Evolutionary conservation across 2,329 filamentous ascomycete species (phyloP).

Genomic region (Epichloe brachyelytri): DNA sequence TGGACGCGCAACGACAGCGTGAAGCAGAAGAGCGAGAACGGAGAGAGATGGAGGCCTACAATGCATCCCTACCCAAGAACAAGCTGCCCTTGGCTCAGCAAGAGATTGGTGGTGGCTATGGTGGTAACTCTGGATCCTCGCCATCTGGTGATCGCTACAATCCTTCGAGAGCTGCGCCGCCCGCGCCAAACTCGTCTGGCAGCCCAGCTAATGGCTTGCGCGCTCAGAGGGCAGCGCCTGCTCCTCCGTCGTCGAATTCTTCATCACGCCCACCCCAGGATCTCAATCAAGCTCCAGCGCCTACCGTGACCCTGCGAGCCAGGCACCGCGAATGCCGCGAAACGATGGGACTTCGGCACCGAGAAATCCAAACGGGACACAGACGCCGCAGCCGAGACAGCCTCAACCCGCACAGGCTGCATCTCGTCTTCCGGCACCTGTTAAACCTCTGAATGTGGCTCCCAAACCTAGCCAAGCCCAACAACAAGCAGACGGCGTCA

Average conservation of each 20-base stretch:
- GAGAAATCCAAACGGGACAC: conserved; percentile 42
- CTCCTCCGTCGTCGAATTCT: conserved; percentile 39
- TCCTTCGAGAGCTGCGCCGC: conserved; percentile 71
- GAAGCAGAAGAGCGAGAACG: conserved; percentile 54
- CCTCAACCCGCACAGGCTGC: conserved; percentile 32
- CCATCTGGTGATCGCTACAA: conserved; percentile 62
- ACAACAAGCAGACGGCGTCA: conserved; percentile 53
- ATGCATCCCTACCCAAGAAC: conserved; percentile 73
- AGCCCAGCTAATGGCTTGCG: conserved; percentile 43
- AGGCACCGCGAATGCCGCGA: conserved; percentile 32
- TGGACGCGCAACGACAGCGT: conserved; percentile 42
- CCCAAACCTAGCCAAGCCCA: conserved; percentile 44
- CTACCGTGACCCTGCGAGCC: conserved; percentile 26
- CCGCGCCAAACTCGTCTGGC: conserved; percentile 50
- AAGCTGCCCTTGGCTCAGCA: conserved; percentile 76
- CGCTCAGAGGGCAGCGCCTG: conserved; percentile 74
- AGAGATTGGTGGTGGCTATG: conserved; percentile 69
- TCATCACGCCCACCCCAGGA: conserved; percentile 32
- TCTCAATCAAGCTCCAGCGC: conserved; percentile 38
- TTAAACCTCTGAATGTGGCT: conserved; percentile 70
- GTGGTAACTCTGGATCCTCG: conserved; percentile 26
- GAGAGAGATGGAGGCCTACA: conserved; percentile 75
- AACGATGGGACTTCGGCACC: conserved; percentile 37
- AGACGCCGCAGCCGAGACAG: conserved; percentile 36
- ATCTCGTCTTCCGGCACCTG: conserved; percentile 43